phyloP scores from a whole-genome alignment of 768 basidiomycete species.

The Kwoniella dendrophila region DNA sequence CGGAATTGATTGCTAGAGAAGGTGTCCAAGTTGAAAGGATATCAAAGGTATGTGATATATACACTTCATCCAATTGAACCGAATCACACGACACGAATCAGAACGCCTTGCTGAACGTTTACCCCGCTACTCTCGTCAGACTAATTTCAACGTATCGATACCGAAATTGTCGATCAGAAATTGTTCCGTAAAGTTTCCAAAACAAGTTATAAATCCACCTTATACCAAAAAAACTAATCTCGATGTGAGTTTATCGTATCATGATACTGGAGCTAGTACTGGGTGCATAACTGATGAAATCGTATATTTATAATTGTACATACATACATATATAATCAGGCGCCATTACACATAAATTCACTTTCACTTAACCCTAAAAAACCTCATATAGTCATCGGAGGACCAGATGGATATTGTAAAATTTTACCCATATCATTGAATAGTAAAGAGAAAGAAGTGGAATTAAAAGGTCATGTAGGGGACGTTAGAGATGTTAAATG shows the following conservation, averaged over 20 bases:
- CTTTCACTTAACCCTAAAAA: constrained; percentile 41
- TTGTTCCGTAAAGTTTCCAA: constrained; percentile 62
- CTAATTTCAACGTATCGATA: constrained; percentile 37
- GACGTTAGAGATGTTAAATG: constrained; percentile 54
- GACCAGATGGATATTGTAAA: constrained; percentile 51
- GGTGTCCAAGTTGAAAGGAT: constrained; percentile 60
- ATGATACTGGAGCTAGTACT: too few species aligned
- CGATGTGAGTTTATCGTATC: constrained; percentile 23
- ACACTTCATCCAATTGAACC: background rate
- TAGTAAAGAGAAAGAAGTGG: constrained; percentile 21
- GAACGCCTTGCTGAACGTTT: background rate
- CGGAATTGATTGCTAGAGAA: constrained; percentile 61
- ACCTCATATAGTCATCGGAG: constrained; percentile 45
- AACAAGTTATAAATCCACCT: constrained; percentile 61
- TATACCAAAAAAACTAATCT: constrained; percentile 54
- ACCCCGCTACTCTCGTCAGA: constrained; percentile 22
- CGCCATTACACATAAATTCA: constrained; percentile 49
- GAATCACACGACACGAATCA: background rate
- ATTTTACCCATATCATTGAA: constrained; percentile 32
- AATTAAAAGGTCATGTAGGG: constrained; percentile 56
- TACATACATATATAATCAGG: constrained; percentile 23
- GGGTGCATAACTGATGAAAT: too few species aligned
- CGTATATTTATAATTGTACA: too few species aligned
- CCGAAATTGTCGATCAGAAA: constrained; percentile 60
- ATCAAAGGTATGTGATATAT: background rate